Evolutionary conservation across 345 rosid genomes (phyloP), one percentile per base, ranked within the genome.

Genomic region (Nephelium lappaceum): DNA sequence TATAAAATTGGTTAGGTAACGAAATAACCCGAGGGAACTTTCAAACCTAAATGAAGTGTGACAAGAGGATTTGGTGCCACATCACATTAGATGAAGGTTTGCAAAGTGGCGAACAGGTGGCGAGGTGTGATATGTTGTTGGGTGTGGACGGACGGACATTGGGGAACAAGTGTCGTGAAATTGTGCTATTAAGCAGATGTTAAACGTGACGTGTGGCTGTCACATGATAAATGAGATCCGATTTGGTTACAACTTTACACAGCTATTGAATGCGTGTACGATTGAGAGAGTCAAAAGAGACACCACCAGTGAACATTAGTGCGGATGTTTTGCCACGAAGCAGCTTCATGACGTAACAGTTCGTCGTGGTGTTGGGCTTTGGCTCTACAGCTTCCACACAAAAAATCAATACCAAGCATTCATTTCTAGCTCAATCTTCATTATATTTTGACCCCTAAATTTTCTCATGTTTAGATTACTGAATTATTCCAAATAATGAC

Each of bases 101-200:
- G 18, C 11, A 19, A 71, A 72, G 64, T 51, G 71, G 5, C 9
- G 6, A 65, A 61, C 49, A 75, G 21, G 39, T 51, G 64, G 36
- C 16, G 25, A 2, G 3, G n/a, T 18, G 63, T 19, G 11, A 27
- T 15, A 25, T 11, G 62, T 57, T n/a, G 5, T 4, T 18, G 18
- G 57, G 16, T 11, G 31, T 6, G n/a, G 51, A 24, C n/a, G 16
- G 24, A 38, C 0, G 18, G 72, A 21, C 8, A 21, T 21, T 67
- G 60, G 12, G 25, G 16, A 45, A 73, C 67, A 72, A 7, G 64
- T 36, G 65, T 61, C 57, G 6, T 2, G 0, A 9, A 21, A 55
- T 47, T 81, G 69, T 25, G 68, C 90, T 8, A 49, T 19, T n/a
- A 21, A n/a, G n/a, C 24, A 6, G 24, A n/a, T n/a, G 10, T 19